Evolutionary conservation across 1,284 basidiomycete species (phyloP), one percentile per base, ranked within the genome.

Genomic region (Ganoderma lucidum): DNA sequence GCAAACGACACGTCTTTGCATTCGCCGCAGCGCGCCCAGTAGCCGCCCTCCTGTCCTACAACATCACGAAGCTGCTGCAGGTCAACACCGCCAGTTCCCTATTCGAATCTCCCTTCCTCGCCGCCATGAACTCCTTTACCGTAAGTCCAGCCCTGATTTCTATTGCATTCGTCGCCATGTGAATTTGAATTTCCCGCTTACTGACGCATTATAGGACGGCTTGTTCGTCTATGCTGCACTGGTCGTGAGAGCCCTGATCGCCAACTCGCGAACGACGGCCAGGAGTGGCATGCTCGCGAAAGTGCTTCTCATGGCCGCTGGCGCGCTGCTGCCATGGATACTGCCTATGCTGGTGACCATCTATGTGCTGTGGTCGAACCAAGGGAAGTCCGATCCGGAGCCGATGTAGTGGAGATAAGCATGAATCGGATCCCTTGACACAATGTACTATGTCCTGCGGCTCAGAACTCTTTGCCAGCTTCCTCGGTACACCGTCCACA

Each of bases 1-100:
- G 56, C 56, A 59, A 59, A 59, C 56, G 32, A 9, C 56, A 59
- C 17, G 32, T 59, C 19, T 32, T 59, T n/a, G 56, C n/a, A 0
- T 59, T 37, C 19, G 56, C 56, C 4, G 56, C 56, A 23, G 56
- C 56, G n/a, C 56, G 30, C 19, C 19, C 56, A 59, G 10, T 59
- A 14, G 56, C n/a, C 9, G 32, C 19, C 17, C 15, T 59, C 19
- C 32, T 59, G 19, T 35, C 35, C 32, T 59, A 59, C 56, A n/a
- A 19, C 56, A 15, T 59, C 32, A 19, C 32, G 8, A 39, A n/a
- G n/a, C n/a, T 39, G 19, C n/a, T 59, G 19, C 56, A 39, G 30
- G 32, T 56, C 23, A 39, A 39, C 10, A n/a, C 19, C 3, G 35
- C 53, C 12, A 30, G 53, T 9, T 15, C 30, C 30, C 53, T 56